Evolutionary conservation across 768 basidiomycete genomes (phyloP).

Genomic region (Pulveroboletus ravenelii): DNA sequence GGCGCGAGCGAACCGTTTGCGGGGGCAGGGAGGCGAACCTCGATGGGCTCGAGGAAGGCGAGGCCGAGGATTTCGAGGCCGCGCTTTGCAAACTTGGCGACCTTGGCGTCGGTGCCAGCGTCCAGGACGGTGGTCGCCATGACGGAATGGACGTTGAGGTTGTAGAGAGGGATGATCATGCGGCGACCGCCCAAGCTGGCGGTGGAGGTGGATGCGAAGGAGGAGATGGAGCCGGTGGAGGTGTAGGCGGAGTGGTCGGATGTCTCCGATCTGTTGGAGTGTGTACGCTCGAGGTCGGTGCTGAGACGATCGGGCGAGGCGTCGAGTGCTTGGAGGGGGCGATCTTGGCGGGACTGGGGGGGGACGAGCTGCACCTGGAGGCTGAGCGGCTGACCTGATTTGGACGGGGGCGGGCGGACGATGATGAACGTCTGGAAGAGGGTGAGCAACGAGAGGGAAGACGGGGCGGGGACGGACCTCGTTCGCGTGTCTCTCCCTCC

Average conservation of each 20-base stretch:
- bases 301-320: slow-evolving; percentile 27
- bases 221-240: slow-evolving; percentile 41
- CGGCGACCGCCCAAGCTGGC: slow-evolving; percentile 46
- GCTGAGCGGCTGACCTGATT: slow-evolving; percentile 82
- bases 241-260: slow-evolving; percentile 44
- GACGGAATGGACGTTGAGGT: slow-evolving; percentile 83
- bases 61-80: slow-evolving; percentile 77
- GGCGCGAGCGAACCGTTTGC: slow-evolving; percentile 8
- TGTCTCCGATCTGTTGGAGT: slow-evolving; percentile 50
- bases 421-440: slow-evolving; percentile 75
- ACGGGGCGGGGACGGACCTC: slow-evolving; percentile 37
- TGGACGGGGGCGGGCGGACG: slow-evolving; percentile 84
- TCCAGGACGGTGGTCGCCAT: slow-evolving; percentile 83
- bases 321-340: slow-evolving; percentile 44
- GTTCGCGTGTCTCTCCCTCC: slow-evolving; percentile 33
- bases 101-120: slow-evolving; percentile 83
- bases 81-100: slow-evolving; percentile 69
- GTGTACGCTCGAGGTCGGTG: slow-evolving; percentile 26
- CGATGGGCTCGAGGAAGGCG: slow-evolving; percentile 74
- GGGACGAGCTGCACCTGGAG: slow-evolving; percentile 90
- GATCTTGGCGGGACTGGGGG: slow-evolving; percentile 39
- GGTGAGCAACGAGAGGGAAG: slow-evolving; percentile 6
- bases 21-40: slow-evolving; percentile 48
- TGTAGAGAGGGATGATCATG: slow-evolving; percentile 81
- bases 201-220: slow-evolving; percentile 40